phyloP scores from a whole-genome alignment of 1,139 yeast genomes.

The Diutina sp. region DNA sequence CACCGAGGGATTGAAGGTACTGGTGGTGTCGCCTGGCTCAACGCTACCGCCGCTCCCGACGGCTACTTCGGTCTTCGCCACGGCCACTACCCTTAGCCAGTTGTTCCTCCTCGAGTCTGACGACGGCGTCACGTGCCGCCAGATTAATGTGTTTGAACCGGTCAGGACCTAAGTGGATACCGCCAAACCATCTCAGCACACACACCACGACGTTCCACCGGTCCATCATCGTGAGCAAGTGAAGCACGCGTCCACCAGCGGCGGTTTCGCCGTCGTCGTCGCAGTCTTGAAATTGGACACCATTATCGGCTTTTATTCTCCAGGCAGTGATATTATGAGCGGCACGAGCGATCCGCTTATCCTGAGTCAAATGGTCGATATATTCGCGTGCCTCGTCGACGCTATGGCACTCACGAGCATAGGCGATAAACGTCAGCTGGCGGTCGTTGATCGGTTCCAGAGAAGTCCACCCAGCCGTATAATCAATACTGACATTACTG shows the following conservation, averaged over 20 bases:
- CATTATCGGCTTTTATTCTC: conserved; percentile 48
- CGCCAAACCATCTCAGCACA: conserved; percentile 92
- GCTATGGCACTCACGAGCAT: conserved; percentile 46
- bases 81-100: conserved; percentile 18
- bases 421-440: conserved; percentile 77
- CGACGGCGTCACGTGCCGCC: conserved; percentile 74
- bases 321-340: conserved; percentile 80
- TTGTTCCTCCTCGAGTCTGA: conserved; percentile 12
- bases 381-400: conserved; percentile 51
- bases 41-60: conserved; percentile 22
- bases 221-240: conserved; percentile 69
- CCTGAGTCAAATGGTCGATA: conserved; percentile 42
- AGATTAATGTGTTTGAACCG: conserved; percentile 88
- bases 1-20: conserved; percentile 6
- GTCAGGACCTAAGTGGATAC: conserved; percentile 84
- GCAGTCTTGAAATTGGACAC: conserved; percentile 61
- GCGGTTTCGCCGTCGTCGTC: conserved; percentile 98
- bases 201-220: conserved; percentile 79
- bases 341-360: conserved; percentile 55
- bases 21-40: conserved; percentile 18
- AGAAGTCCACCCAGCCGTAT: conserved; percentile 56
- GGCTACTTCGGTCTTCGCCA: conserved; percentile 33
- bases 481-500: conserved; percentile 15
- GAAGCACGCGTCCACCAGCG: conserved; percentile 82
- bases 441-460: conserved; percentile 75